Percentiles rank a stretch among this genome's conserved stretches.
phyloP scores from a whole-genome alignment of 768 basidiomycete genomes.

The Lactarius quietus region DNA sequence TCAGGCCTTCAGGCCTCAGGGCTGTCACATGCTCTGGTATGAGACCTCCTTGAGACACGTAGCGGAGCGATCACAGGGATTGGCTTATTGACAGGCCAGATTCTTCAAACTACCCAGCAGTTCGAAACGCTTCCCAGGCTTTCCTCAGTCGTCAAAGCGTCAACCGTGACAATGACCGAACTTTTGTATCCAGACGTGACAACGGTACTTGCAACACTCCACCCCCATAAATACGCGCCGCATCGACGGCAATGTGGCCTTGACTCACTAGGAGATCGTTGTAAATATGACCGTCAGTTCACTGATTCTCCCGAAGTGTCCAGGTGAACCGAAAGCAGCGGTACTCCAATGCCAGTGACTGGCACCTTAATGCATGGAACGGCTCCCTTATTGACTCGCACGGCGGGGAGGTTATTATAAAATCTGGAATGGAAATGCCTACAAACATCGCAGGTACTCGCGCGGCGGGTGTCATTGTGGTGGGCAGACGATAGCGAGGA shows the following conservation, averaged over 20 bases:
- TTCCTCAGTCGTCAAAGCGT: constrained; percentile 29
- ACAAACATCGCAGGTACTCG: constrained; percentile 12
- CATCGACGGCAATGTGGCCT: constrained; percentile 25
- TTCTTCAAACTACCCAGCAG: constrained; percentile 1
- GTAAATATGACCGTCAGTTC: constrained; percentile 27
- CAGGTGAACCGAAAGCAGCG: constrained; percentile 24
- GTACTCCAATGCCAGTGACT: too few relatives aligned
- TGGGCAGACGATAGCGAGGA: neutral
- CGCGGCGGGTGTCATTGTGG: neutral
- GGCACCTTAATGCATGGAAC: constrained; percentile 14
- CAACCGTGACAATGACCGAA: too few relatives aligned
- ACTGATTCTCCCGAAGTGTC: constrained; percentile 19
- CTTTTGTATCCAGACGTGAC: too few relatives aligned
- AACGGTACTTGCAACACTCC: neutral
- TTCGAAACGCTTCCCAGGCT: neutral
- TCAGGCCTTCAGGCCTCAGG: too few relatives aligned
- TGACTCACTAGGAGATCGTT: constrained; percentile 25
- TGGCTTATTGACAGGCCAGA: constrained; percentile 9
- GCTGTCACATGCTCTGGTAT: constrained; percentile 1
- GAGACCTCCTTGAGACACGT: constrained; percentile 9
- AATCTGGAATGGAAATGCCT: constrained; percentile 12
- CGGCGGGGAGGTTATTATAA: neutral
- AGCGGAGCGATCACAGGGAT: constrained; percentile 12
- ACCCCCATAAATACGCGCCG: constrained; percentile 20
- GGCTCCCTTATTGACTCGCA: neutral